phyloP scores from a whole-genome alignment of 1,284 basidiomycete species.

The Gastroboletus turbinatus region DNA sequence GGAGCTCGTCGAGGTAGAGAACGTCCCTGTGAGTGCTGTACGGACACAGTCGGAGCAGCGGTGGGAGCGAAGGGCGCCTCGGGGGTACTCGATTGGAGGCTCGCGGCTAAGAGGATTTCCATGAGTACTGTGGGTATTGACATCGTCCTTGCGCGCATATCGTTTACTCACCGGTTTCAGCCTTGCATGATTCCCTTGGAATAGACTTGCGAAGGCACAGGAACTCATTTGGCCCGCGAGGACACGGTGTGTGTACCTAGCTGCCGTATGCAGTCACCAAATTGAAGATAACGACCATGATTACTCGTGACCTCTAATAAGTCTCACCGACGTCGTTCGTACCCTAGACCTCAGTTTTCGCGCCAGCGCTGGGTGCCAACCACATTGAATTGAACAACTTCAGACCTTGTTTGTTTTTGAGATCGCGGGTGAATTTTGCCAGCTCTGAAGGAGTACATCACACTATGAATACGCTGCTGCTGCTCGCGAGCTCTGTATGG shows the following conservation, averaged over 20 bases:
- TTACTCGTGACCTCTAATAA: neutral
- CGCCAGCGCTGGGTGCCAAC: neutral
- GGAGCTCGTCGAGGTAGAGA: slow-evolving; percentile 85
- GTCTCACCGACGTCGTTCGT: neutral
- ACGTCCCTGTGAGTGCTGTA: slow-evolving; percentile 66
- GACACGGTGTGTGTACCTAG: neutral
- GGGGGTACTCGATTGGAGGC: slow-evolving; percentile 61
- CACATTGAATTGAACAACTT: neutral
- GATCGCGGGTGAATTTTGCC: neutral
- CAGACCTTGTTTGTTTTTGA: neutral
- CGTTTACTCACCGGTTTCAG: neutral
- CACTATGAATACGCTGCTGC: too few species aligned
- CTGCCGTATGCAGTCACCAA: neutral
- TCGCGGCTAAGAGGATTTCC: slow-evolving; percentile 20
- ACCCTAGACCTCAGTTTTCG: neutral
- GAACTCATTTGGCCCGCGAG: neutral
- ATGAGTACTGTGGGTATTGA: slow-evolving; percentile 11
- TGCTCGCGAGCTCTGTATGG: too few species aligned
- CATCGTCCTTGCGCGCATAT: neutral
- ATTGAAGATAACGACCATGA: neutral
- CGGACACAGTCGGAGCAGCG: slow-evolving; percentile 65
- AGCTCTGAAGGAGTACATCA: neutral
- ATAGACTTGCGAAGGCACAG: neutral
- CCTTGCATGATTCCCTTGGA: neutral
- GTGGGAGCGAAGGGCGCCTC: slow-evolving; percentile 57